A percentile compares a stretch with the other conserved stretches of the same genome.
phyloP scores from a whole-genome alignment of 805 yeast genomes.

The Starmerella floricola region DNA sequence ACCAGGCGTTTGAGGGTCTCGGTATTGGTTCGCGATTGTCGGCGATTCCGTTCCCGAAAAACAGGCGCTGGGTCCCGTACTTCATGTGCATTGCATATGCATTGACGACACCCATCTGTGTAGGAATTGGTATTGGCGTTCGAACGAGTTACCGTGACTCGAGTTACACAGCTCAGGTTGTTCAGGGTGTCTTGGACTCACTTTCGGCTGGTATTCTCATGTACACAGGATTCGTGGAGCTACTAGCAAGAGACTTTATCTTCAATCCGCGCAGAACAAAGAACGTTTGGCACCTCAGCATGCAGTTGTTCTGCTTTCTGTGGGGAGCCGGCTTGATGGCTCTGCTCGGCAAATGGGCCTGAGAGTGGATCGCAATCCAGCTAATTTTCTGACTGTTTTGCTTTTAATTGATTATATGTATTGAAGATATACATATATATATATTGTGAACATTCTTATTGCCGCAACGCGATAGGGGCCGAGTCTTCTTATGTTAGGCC shows the following conservation, averaged over 20 bases:
- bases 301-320: constrained; percentile 35
- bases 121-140: constrained; percentile 67
- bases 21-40: constrained; percentile 66
- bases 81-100: constrained; percentile 40
- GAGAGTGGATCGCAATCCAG: constrained; percentile 9
- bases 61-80: constrained; percentile 41
- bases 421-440: neutral
- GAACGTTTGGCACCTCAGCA: constrained; percentile 33
- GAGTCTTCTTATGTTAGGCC: too few species aligned
- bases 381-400: too few species aligned
- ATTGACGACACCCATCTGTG: constrained; percentile 54
- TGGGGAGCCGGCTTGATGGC: constrained; percentile 64
- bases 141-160: constrained; percentile 44
- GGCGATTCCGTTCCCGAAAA: constrained; percentile 42
- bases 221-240: constrained; percentile 63
- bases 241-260: constrained; percentile 61
- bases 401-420: neutral
- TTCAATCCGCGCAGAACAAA: constrained; percentile 34
- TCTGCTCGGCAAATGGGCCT: constrained; percentile 66
- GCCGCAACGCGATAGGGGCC: too few species aligned
- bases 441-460: too few species aligned
- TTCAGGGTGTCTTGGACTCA: constrained; percentile 55
- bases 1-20: constrained; percentile 68
- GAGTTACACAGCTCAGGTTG: constrained; percentile 42
- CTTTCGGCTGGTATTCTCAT: constrained; percentile 60